Percentiles rank a stretch among this genome's conserved stretches.
Evolutionary conservation across 192 early-diverging fungal genomes (phyloP).

Genomic region (Coemansia sp.): DNA sequence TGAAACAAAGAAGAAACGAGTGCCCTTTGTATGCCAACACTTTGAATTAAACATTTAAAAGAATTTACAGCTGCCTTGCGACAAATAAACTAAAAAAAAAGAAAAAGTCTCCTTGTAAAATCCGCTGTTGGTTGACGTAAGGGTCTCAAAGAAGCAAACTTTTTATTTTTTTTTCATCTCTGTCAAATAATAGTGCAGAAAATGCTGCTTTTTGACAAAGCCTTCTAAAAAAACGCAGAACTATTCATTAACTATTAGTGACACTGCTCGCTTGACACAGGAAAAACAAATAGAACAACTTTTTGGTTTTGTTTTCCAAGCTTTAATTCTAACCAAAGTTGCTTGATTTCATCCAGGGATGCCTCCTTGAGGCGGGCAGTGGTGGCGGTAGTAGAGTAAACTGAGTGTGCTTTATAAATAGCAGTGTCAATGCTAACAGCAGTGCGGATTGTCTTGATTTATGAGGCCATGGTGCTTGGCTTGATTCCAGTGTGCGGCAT

Average conservation of each 20-base stretch:
- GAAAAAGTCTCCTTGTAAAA: no score
- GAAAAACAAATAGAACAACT: no score
- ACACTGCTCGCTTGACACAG: no score
- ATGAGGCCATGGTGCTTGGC: neutral
- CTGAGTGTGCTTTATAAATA: neutral
- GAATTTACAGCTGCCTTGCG: no score
- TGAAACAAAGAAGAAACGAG: no score
- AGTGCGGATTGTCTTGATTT: neutral
- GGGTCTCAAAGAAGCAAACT: no score
- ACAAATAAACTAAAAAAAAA: no score
- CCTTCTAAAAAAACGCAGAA: no score
- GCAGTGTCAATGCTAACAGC: neutral
- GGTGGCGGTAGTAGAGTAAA: neutral
- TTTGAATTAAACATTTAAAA: neutral
- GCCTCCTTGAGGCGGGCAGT: neutral
- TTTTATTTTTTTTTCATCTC: neutral
- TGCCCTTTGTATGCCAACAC: neutral
- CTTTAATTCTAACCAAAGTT: neutral
- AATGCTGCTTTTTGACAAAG: no score
- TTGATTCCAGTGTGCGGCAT: neutral
- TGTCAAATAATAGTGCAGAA: neutral
- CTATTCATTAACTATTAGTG: neutral
- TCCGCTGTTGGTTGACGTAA: no score
- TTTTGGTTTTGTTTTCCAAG: no score
- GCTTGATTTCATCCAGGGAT: neutral